phyloP scores from a whole-genome alignment of 352 stramenopile species.

The Phytophthora idaei region DNA sequence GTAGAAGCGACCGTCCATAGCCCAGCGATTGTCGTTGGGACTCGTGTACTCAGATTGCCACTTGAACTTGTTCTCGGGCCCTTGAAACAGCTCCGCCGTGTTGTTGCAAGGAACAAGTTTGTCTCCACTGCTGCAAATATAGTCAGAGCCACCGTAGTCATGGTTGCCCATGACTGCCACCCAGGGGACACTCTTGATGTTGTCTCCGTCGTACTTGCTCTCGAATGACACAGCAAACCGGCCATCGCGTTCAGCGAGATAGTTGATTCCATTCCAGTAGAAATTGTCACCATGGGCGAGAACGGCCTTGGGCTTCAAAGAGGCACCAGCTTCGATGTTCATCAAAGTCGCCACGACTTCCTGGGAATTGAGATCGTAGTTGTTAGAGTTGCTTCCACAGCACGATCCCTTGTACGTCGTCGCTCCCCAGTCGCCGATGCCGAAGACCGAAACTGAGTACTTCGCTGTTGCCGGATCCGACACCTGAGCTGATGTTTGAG shows the following conservation, averaged over 20 bases:
- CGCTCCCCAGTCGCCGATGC: slow-evolving; percentile 30
- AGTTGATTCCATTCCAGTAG: slow-evolving; percentile 28
- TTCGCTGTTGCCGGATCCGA: slow-evolving; percentile 35
- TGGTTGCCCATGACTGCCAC: slow-evolving; percentile 28
- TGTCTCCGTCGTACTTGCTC: slow-evolving; percentile 14
- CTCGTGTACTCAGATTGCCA: slow-evolving; percentile 13
- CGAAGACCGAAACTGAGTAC: slow-evolving; percentile 26
- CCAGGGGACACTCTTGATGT: slow-evolving; percentile 21
- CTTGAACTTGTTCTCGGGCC: slow-evolving; percentile 18
- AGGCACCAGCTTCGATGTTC: slow-evolving; percentile 17
- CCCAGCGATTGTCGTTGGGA: background rate
- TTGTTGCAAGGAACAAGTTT: slow-evolving; percentile 9
- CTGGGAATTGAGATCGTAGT: slow-evolving; percentile 18
- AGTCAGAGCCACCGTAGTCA: slow-evolving; percentile 28
- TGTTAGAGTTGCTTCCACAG: slow-evolving; percentile 16
- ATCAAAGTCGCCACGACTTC: slow-evolving; percentile 25
- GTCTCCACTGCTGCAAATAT: slow-evolving; percentile 16
- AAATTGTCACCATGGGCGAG: slow-evolving; percentile 7
- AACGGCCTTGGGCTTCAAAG: slow-evolving; percentile 21
- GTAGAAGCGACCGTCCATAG: background rate
- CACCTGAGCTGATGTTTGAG: background rate
- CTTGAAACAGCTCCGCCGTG: slow-evolving; percentile 9
- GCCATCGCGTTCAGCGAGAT: slow-evolving; percentile 9
- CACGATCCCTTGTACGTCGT: slow-evolving; percentile 21
- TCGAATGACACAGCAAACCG: slow-evolving; percentile 20